Evolutionary conservation across 1,139 yeast species (phyloP).

Genomic region (Pichia kudriavzevii): DNA sequence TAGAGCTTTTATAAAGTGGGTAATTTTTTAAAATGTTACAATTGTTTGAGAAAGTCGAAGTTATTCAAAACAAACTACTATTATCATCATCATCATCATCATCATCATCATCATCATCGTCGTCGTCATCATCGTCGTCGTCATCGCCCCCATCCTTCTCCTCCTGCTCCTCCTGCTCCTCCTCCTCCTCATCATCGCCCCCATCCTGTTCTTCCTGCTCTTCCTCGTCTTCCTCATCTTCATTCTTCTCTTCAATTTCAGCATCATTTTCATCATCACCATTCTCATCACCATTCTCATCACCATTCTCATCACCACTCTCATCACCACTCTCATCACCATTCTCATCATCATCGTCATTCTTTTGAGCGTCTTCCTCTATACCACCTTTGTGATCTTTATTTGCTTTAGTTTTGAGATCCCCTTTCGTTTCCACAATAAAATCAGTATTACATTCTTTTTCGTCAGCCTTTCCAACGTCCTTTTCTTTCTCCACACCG

Average conservation of each 20-base stretch:
- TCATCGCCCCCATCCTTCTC: too few species aligned
- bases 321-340: neutral
- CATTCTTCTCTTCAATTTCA: neutral
- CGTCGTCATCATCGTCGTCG: slow-evolving; percentile 2
- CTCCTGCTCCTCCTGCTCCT: too few species aligned
- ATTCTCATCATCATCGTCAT: neutral
- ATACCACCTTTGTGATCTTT: neutral
- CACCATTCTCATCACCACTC: neutral
- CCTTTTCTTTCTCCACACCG: neutral
- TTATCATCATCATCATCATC: slow-evolving; percentile 3
- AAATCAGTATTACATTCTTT: neutral
- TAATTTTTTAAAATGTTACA: neutral
- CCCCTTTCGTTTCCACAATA: neutral
- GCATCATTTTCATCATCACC: slow-evolving; percentile 7
- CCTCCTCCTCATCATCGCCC: slow-evolving; percentile 4
- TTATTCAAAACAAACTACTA: too few species aligned
- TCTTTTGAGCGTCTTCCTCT: neutral
- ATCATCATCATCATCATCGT: slow-evolving; percentile 7
- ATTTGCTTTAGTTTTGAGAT: neutral
- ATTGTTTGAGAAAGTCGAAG: too few species aligned
- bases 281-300: slow-evolving; percentile 2
- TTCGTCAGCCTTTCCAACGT: neutral
- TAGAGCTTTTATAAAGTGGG: neutral
- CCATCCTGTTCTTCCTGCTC: slow-evolving; percentile 5
- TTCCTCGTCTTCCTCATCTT: slow-evolving; percentile 2